Percentiles rank a stretch among this genome's conserved stretches.
These are phyloP conservation scores for Cordyceps fumosorosea DNA, from an alignment of 2,329 filamentous ascomycete genomes.

Conservation along the genomic window DNA sequence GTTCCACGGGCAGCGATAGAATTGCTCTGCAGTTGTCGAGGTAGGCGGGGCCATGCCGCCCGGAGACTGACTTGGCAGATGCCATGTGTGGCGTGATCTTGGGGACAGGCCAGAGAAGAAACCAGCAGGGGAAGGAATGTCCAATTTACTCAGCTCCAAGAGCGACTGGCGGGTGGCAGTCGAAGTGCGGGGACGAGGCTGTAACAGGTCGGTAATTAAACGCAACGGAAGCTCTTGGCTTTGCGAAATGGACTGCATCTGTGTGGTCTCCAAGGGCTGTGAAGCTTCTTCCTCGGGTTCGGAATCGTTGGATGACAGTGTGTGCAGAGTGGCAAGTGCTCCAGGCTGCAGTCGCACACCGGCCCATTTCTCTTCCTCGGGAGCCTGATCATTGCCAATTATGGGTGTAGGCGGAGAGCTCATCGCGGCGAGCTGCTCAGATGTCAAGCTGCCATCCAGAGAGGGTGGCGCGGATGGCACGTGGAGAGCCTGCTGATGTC, in stretches of 20 bases:
- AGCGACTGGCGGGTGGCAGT: constrained; percentile 45
- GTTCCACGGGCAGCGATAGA: constrained; percentile 80
- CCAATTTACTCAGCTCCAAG: constrained; percentile 70
- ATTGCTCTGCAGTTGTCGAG: constrained; percentile 85
- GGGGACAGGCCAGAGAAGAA: constrained; percentile 85
- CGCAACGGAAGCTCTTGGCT: constrained; percentile 47
- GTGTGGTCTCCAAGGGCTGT: constrained; percentile 34
- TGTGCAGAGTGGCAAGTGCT: constrained; percentile 73
- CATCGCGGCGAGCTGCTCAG: constrained; percentile 76
- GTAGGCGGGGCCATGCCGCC: constrained; percentile 60
- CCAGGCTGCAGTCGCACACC: constrained; percentile 71
- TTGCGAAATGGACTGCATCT: constrained; percentile 24
- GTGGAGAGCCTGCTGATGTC: constrained; percentile 52
- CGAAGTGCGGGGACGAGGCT: constrained; percentile 22
- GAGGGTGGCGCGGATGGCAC: constrained; percentile 79
- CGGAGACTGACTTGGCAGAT: constrained; percentile 49
- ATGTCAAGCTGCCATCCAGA: constrained; percentile 79
- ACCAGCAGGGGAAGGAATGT: constrained; percentile 83
- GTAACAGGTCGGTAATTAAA: constrained; percentile 38
- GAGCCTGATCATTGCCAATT: constrained; percentile 48
- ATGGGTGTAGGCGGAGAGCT: constrained; percentile 83
- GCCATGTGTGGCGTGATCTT: constrained; percentile 75
- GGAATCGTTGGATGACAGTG: constrained; percentile 57
- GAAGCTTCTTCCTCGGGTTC: constrained; percentile 50
- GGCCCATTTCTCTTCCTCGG: constrained; percentile 58